These are phyloP conservation scores for Coemansia sp. DNA, from an alignment of 192 early-diverging fungal genomes.

Conservation along the genomic window DNA sequence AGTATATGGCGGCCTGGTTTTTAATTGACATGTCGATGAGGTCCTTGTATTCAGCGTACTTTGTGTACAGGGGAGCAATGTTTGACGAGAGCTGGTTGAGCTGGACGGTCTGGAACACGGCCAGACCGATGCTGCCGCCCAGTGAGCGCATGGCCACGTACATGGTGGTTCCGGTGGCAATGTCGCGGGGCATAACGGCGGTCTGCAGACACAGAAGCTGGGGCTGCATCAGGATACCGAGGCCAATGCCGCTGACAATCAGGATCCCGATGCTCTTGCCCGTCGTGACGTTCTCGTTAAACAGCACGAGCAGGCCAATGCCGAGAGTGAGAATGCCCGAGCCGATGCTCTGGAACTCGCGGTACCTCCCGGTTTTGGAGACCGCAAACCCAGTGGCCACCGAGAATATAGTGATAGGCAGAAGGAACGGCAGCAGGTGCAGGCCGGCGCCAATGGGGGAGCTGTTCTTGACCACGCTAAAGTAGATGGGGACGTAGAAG, in stretches of 20 bases:
- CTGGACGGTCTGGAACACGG: conserved; percentile 52
- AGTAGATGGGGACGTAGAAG: conserved; percentile 64
- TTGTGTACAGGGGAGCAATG: conserved; percentile 41
- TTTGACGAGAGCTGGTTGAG: conserved; percentile 24
- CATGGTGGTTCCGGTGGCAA: conserved; percentile 68
- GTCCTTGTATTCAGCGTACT: conserved; percentile 28
- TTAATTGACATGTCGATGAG: conserved; percentile 35
- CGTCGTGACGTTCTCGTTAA: conserved; percentile 43
- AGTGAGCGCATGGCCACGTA: conserved; percentile 61
- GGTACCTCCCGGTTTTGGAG: conserved; percentile 59
- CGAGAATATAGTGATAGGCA: conserved; percentile 61
- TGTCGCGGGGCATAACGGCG: conserved; percentile 54
- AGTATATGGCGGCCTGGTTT: conserved; percentile 34
- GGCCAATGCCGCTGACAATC: conserved; percentile 66
- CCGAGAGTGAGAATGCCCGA: conserved; percentile 59
- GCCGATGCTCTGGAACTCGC: conserved; percentile 63
- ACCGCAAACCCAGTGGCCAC: conserved; percentile 64
- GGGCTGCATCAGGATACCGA: conserved; percentile 71
- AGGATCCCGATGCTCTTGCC: conserved; percentile 62
- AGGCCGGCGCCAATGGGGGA: conserved; percentile 70
- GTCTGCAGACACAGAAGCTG: conserved; percentile 66
- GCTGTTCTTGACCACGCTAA: conserved; percentile 65
- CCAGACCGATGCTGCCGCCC: conserved; percentile 60
- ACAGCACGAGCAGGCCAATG: conserved; percentile 55
- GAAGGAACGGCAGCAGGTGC: conserved; percentile 71